These are phyloP conservation scores for Citrus unshiu DNA, from an alignment of 345 rosid species.

Conservation along the genomic window DNA sequence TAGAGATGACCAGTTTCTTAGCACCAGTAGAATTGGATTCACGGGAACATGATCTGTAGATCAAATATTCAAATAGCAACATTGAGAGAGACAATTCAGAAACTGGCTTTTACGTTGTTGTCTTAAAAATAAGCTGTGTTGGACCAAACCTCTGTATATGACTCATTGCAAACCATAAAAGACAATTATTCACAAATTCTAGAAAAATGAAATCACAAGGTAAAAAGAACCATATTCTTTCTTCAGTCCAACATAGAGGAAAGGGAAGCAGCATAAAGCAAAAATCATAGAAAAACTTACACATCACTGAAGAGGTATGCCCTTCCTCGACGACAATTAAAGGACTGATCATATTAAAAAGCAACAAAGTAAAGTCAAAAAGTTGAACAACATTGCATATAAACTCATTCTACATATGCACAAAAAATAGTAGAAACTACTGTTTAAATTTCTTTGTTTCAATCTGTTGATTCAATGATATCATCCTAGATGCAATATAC, in stretches of 20 bases:
- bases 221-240: neutral
- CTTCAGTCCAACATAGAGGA: neutral
- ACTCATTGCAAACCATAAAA: neutral
- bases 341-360: constrained; percentile 25
- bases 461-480: neutral
- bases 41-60: neutral
- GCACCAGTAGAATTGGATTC: neutral
- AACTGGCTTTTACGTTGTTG: neutral
- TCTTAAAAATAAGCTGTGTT: neutral
- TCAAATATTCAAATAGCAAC: neutral
- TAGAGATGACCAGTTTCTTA: neutral
- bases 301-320: constrained; percentile 43
- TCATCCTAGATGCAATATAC: neutral
- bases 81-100: neutral
- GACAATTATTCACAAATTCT: neutral
- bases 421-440: neutral
- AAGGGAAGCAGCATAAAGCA: neutral
- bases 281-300: constrained; percentile 27
- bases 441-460: neutral
- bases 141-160: neutral
- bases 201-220: neutral
- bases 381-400: neutral
- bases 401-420: neutral
- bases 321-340: constrained; percentile 40
- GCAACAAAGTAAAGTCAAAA: constrained; percentile 9